Conservation (phyloP, 78 protist genomes). For the Goniomonas avonlea region DNA sequence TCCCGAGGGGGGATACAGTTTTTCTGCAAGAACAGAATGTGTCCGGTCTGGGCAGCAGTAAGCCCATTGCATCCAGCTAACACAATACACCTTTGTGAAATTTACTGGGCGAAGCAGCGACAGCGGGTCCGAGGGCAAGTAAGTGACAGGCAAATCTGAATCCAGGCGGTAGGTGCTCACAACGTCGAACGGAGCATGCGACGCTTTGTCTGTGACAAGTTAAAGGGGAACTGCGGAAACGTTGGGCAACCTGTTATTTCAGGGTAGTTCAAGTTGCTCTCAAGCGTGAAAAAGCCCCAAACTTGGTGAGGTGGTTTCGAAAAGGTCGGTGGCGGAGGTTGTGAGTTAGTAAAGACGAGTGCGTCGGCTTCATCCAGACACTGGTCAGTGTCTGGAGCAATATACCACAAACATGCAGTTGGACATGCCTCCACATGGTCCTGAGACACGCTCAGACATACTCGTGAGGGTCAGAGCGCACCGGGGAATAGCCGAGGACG, state of each 20-base stretch:
- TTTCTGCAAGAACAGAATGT: no score
- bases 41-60: no score
- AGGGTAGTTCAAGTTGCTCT: neutral
- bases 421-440: no score
- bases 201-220: neutral
- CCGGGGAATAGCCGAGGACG: no score
- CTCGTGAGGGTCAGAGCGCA: no score
- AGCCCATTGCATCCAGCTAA: no score
- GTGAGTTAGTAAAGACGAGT: neutral
- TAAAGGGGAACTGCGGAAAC: no score
- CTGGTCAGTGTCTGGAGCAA: neutral
- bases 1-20: no score
- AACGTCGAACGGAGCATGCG: neutral
- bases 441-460: no score
- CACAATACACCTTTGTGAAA: no score
- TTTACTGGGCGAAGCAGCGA: neutral
- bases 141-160: neutral
- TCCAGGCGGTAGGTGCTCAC: neutral
- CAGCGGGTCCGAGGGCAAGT: neutral
- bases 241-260: no score
- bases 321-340: neutral
- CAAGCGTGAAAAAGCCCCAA: neutral
- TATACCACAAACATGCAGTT: no score
- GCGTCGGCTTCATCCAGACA: neutral
- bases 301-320: neutral